Evolutionary conservation across 2,329 filamentous ascomycete genomes (phyloP).

Genomic region (Furcasterigmium sp.): DNA sequence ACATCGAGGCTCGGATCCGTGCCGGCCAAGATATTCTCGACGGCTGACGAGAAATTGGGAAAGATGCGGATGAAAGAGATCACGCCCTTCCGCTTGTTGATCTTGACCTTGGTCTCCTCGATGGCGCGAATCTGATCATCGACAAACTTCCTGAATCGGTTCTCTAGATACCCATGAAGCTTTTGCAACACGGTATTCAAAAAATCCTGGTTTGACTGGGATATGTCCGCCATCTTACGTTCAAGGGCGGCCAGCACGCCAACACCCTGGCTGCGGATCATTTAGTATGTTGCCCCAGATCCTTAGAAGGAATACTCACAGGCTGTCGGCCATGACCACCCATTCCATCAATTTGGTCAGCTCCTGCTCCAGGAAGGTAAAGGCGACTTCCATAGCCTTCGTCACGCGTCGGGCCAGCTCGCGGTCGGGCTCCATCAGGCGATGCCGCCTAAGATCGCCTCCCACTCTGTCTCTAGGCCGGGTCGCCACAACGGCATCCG

Average conservation of each 20-base stretch:
- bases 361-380: conserved; percentile 74
- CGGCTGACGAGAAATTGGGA: conserved; percentile 73
- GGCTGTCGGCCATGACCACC: conserved; percentile 72
- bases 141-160: conserved; percentile 80
- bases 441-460: conserved; percentile 66
- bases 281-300: background rate
- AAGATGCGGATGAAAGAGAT: conserved; percentile 94
- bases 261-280: conserved; percentile 72
- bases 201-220: conserved; percentile 91
- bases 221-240: conserved; percentile 70
- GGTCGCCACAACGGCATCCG: conserved; percentile 66
- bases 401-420: conserved; percentile 78
- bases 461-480: conserved; percentile 64
- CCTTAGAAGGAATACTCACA: conserved; percentile 50
- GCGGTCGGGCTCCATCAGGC: conserved; percentile 83
- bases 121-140: conserved; percentile 94
- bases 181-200: conserved; percentile 75
- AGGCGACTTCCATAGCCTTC: conserved; percentile 86
- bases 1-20: conserved; percentile 55
- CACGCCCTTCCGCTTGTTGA: conserved; percentile 96
- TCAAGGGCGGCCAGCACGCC: conserved; percentile 80
- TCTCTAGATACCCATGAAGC: conserved; percentile 67
- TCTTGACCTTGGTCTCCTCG: conserved; percentile 97
- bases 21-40: conserved; percentile 75
- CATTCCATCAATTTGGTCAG: conserved; percentile 78